A percentile compares a stretch with the other conserved stretches of the same genome.
These are phyloP conservation scores for Aegilops longissima DNA, from an alignment of 176 grass and related monocot species.

Conservation along the genomic window DNA sequence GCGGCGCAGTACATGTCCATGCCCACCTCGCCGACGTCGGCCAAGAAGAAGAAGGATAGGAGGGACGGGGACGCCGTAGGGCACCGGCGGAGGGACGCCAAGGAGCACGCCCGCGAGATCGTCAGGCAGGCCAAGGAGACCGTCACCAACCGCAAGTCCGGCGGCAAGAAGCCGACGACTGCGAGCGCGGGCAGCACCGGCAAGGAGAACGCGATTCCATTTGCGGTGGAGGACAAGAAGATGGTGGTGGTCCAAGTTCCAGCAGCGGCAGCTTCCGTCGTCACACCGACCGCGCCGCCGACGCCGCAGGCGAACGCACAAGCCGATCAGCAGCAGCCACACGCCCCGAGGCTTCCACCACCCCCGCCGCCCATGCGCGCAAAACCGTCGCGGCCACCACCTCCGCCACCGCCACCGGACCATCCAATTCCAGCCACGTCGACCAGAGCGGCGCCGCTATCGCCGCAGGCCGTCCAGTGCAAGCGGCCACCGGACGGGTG, in stretches of 20 bases:
- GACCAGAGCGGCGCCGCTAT: neutral
- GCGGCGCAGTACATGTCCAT: constrained; percentile 54
- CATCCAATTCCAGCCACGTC: neutral
- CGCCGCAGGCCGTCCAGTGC: constrained; percentile 31
- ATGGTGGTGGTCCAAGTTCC: neutral
- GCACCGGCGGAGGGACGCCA: constrained; percentile 24
- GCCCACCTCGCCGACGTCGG: constrained; percentile 52
- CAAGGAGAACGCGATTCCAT: constrained; percentile 31
- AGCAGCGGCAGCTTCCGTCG: neutral
- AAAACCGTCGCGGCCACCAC: constrained; percentile 39
- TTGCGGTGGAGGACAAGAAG: constrained; percentile 1
- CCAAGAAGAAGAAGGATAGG: constrained; percentile 17
- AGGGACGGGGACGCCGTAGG: neutral
- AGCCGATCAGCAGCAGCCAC: constrained; percentile 22
- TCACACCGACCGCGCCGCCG: neutral
- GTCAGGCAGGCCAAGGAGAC: constrained; percentile 74
- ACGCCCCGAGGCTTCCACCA: constrained; percentile 29
- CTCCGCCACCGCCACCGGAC: constrained; percentile 44
- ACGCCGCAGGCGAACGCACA: neutral
- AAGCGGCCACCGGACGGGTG: constrained; percentile 45
- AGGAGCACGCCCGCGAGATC: constrained; percentile 58
- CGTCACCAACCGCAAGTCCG: constrained; percentile 43
- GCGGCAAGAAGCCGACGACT: neutral
- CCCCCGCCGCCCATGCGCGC: constrained; percentile 16
- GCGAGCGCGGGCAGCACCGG: neutral